Percentiles rank a stretch among this genome's conserved stretches.
phyloP scores from a whole-genome alignment of 495 filamentous ascomycete species.

The Aspergillus olivimuriae region DNA sequence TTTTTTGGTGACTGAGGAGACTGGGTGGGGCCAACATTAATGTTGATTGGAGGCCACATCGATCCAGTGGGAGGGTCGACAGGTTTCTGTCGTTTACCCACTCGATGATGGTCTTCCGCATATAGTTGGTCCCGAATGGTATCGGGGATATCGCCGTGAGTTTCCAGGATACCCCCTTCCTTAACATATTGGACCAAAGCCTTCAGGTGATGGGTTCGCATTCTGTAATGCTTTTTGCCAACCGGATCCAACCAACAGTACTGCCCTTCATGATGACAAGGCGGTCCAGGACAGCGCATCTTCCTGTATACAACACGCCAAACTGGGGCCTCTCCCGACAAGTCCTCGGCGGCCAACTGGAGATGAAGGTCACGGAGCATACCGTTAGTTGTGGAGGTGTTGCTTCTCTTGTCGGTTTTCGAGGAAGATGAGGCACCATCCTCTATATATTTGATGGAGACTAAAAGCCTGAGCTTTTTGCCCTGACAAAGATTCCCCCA shows the following conservation, averaged over 20 bases:
- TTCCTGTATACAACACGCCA: slow-evolving; percentile 26
- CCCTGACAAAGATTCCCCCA: slow-evolving; percentile 14
- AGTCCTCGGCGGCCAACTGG: slow-evolving; percentile 18
- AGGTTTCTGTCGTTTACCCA: slow-evolving; percentile 15
- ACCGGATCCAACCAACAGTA: slow-evolving; percentile 28
- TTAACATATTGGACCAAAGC: slow-evolving; percentile 19
- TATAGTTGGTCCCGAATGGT: slow-evolving; percentile 22
- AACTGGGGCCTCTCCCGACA: slow-evolving; percentile 14
- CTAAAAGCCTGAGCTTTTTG: slow-evolving; percentile 17
- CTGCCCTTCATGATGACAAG: slow-evolving; percentile 16
- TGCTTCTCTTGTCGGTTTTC: slow-evolving; percentile 18
- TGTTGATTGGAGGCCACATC: slow-evolving; percentile 13
- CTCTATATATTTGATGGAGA: slow-evolving; percentile 18
- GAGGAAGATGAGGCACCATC: slow-evolving; percentile 4
- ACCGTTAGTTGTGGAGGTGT: slow-evolving; percentile 10
- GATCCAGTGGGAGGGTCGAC: slow-evolving; percentile 5
- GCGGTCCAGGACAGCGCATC: slow-evolving; percentile 19
- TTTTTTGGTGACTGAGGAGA: background rate
- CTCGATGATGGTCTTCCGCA: slow-evolving; percentile 23
- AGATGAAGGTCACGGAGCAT: slow-evolving; percentile 20
- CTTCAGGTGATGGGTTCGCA: slow-evolving; percentile 21
- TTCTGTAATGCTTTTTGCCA: slow-evolving; percentile 26
- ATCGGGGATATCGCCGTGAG: slow-evolving; percentile 22
- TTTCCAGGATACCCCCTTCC: slow-evolving; percentile 16
- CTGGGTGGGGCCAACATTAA: slow-evolving; percentile 15